These are phyloP conservation scores for Fusarium sp. DNA, from an alignment of 2,329 filamentous ascomycete species.

Conservation along the genomic window DNA sequence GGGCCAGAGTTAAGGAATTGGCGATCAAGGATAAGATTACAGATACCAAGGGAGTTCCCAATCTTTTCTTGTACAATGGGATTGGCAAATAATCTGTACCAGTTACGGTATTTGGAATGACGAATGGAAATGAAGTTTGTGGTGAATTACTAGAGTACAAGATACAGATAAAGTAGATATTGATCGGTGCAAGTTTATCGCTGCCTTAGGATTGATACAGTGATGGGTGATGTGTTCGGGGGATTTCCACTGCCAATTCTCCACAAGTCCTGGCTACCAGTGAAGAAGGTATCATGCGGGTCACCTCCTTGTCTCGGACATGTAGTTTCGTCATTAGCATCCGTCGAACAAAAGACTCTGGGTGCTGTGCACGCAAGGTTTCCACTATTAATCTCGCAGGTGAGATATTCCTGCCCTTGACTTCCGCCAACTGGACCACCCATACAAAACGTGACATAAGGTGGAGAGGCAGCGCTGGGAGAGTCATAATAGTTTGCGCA, in stretches of 20 bases:
- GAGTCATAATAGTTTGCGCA: neutral
- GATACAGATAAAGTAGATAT: too few relatives aligned
- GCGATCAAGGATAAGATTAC: constrained; percentile 25
- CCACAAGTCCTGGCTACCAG: fast-evolving
- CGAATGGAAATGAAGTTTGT: too few relatives aligned
- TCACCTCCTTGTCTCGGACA: neutral
- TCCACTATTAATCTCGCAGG: neutral
- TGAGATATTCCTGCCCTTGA: neutral
- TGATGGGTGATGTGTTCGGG: fast-evolving
- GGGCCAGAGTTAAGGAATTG: constrained; percentile 16
- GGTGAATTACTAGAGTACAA: too few relatives aligned
- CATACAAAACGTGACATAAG: too few relatives aligned
- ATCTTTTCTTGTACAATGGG: constrained; percentile 36
- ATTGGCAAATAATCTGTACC: constrained; percentile 12
- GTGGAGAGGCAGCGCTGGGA: fast-evolving
- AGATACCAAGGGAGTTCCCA: constrained; percentile 18
- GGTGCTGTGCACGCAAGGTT: neutral
- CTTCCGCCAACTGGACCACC: neutral
- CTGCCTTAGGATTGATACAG: neutral
- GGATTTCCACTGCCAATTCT: neutral
- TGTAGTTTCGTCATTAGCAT: neutral
- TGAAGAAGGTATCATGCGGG: neutral
- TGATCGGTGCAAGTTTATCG: neutral
- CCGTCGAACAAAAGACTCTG: neutral
- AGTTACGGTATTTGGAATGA: too few relatives aligned